These are phyloP conservation scores for Russula compacta DNA, from an alignment of 768 basidiomycete species.

Conservation along the genomic window DNA sequence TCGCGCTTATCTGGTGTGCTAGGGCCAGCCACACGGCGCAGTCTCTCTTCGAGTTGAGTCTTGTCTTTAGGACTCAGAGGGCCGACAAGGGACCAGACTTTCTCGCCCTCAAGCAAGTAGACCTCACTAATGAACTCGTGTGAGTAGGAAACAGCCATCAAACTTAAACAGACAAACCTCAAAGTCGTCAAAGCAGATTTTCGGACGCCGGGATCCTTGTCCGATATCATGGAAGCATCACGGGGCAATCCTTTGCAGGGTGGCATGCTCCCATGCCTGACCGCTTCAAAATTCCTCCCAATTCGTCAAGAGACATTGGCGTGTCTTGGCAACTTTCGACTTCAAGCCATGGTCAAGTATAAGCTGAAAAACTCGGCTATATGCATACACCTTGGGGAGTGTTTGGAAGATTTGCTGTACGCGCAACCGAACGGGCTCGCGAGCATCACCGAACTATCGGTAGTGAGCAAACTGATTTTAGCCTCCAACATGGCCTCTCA, in stretches of 20 bases:
- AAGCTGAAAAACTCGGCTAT: slow-evolving; percentile 82
- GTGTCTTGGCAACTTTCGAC: slow-evolving; percentile 86
- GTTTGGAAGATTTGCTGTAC: slow-evolving; percentile 79
- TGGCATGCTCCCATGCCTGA: slow-evolving; percentile 80
- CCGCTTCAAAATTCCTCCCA: slow-evolving; percentile 65
- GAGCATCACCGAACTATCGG: slow-evolving; percentile 80
- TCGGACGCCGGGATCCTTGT: slow-evolving; percentile 82
- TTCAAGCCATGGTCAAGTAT: slow-evolving; percentile 83
- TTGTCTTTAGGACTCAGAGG: slow-evolving; percentile 76
- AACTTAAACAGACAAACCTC: slow-evolving; percentile 43
- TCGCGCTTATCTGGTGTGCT: slow-evolving; percentile 34
- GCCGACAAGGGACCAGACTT: slow-evolving; percentile 74
- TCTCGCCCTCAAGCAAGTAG: slow-evolving; percentile 77
- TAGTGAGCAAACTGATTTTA: not conserved
- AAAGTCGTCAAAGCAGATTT: slow-evolving; percentile 78
- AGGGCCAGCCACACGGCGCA: slow-evolving; percentile 72
- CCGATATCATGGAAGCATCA: slow-evolving; percentile 74
- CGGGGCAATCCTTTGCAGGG: slow-evolving; percentile 68
- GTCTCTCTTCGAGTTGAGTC: slow-evolving; percentile 83
- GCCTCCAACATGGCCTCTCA: slow-evolving; percentile 31
- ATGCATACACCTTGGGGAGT: slow-evolving; percentile 85
- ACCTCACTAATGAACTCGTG: slow-evolving; percentile 47
- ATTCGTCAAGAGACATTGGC: slow-evolving; percentile 78
- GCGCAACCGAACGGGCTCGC: slow-evolving; percentile 71
- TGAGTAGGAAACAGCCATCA: slow-evolving; percentile 2